Percentiles rank a stretch among this genome's conserved stretches.
These are phyloP conservation scores for Russula griseocarnosa DNA, from an alignment of 768 basidiomycete species.

Conservation along the genomic window DNA sequence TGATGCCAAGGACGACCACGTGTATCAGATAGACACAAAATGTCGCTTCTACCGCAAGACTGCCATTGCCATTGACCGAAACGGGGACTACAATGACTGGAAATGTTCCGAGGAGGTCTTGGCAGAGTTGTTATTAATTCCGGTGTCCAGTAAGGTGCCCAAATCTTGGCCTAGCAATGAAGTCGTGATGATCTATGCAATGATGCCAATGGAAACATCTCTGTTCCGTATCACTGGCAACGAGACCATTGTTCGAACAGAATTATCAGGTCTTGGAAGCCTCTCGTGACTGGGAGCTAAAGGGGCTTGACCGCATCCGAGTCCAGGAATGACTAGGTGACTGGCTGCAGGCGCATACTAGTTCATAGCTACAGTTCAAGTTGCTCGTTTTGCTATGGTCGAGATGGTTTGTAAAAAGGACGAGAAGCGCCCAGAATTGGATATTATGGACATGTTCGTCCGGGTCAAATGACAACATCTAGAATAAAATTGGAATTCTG, in stretches of 20 bases:
- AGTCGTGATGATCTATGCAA: background rate
- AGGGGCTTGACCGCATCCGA: too few species aligned
- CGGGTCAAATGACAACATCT: background rate
- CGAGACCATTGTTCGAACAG: background rate
- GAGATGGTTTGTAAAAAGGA: background rate
- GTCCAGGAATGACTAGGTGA: too few species aligned
- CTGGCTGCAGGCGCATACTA: too few species aligned
- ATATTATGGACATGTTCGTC: background rate
- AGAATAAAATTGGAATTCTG: background rate
- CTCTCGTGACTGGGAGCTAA: background rate
- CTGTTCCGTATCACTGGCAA: background rate
- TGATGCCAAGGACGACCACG: background rate
- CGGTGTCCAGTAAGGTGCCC: background rate
- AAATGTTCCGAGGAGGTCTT: background rate
- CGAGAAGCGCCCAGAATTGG: background rate
- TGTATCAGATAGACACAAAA: background rate
- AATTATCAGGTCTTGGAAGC: background rate
- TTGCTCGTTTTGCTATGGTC: background rate
- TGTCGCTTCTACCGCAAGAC: background rate
- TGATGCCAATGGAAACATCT: background rate
- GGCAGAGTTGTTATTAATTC: background rate
- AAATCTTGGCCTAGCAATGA: background rate
- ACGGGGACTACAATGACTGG: background rate
- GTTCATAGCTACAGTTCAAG: too few species aligned
- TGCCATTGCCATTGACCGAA: too few species aligned